These are phyloP conservation scores for Monoraphidium neglectum DNA, from an alignment of 139 green algal species.

Conservation along the genomic window DNA sequence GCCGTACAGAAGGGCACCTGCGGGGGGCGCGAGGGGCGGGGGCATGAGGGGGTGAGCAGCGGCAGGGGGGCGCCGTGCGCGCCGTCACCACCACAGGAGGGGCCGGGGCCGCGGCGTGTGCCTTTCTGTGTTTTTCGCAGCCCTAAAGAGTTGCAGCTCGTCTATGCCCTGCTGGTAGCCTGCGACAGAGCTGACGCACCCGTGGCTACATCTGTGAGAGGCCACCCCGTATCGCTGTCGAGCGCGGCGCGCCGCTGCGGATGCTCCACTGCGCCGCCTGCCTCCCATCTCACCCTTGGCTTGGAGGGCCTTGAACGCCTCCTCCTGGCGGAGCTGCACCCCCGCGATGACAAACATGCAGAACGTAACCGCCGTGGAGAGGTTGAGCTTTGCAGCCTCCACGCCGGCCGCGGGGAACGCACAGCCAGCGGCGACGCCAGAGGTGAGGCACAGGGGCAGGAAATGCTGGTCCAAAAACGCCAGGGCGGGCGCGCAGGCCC, in stretches of 20 bases:
- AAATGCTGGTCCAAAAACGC: constrained; percentile 14
- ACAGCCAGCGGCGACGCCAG: constrained; percentile 18
- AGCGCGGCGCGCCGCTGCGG: neutral
- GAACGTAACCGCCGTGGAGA: constrained; percentile 33
- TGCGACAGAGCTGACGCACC: neutral
- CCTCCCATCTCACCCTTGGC: too few species aligned
- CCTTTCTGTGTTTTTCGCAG: too few species aligned
- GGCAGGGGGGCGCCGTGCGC: too few species aligned
- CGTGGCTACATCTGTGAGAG: neutral
- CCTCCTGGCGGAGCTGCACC: too few species aligned
- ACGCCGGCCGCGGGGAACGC: neutral
- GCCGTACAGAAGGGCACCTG: constrained; percentile 51
- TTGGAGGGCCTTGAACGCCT: neutral
- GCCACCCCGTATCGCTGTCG: neutral
- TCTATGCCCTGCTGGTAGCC: constrained; percentile 31
- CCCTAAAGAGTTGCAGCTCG: too few species aligned
- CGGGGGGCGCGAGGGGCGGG: too few species aligned
- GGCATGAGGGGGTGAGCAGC: too few species aligned
- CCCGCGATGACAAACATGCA: neutral
- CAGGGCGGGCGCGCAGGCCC: too few species aligned
- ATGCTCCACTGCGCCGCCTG: neutral
- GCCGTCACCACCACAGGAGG: too few species aligned
- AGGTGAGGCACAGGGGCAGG: constrained; percentile 32
- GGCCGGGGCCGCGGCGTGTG: too few species aligned
- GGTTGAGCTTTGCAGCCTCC: constrained; percentile 19